These are phyloP conservation scores for Solioccasus polychromus DNA, from an alignment of 768 basidiomycete genomes.

Conservation along the genomic window DNA sequence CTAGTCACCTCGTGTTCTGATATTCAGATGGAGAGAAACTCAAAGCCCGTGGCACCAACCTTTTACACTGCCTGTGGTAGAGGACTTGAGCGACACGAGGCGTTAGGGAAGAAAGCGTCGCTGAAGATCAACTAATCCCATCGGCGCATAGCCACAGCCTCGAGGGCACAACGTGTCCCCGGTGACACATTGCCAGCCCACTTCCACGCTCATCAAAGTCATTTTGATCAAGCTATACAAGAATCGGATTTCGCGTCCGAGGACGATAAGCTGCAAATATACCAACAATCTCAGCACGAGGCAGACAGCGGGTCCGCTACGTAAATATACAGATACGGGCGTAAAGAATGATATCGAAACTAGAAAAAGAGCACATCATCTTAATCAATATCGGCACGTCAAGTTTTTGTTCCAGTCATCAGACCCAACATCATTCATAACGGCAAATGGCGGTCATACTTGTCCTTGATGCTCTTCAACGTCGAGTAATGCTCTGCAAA, in stretches of 20 bases:
- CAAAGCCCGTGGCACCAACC: conserved; percentile 2
- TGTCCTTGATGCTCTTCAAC: conserved; percentile 41
- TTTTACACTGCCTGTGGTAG: too few species aligned
- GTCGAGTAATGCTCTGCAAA: conserved; percentile 44
- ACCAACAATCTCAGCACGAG: too few species aligned
- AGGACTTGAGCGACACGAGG: conserved; percentile 10
- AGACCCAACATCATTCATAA: conserved; percentile 47
- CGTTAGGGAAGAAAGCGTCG: background rate
- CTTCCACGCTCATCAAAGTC: background rate
- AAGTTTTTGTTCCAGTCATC: conserved; percentile 44
- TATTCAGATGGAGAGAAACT: background rate
- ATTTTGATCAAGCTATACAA: background rate
- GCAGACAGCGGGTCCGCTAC: background rate
- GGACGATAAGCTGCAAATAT: too few species aligned
- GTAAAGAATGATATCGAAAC: too few species aligned
- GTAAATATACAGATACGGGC: background rate
- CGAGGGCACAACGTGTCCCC: conserved; percentile 20
- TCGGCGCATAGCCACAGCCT: conserved; percentile 28
- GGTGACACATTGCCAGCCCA: background rate
- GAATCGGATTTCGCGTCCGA: background rate
- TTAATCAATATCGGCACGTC: conserved; percentile 15
- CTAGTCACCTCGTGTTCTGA: conserved; percentile 17
- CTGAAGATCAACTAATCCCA: too few species aligned
- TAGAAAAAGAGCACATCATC: too few species aligned
- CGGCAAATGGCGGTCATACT: conserved; percentile 50